Conservation (phyloP, 306 rosid species). For the Lagenaria siceraria region DNA sequence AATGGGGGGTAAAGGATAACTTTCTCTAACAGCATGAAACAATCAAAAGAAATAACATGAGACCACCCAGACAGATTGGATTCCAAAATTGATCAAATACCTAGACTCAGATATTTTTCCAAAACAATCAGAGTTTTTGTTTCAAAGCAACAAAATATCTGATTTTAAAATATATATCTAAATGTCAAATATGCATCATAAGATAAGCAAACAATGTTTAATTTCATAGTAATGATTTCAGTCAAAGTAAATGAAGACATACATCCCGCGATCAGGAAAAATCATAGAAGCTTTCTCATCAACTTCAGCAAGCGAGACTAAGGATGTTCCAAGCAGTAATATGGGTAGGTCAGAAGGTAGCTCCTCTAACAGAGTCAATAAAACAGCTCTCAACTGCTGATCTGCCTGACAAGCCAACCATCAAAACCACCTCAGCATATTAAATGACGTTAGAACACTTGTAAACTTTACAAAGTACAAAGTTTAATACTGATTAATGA, state of each 20-base stretch:
- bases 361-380: conserved; percentile 75
- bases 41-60: background rate
- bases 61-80: background rate
- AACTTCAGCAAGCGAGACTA: conserved; percentile 48
- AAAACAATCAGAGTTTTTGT: background rate
- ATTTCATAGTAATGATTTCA: background rate
- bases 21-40: background rate
- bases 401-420: conserved; percentile 57
- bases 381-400: conserved; percentile 88
- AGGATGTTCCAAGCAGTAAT: conserved; percentile 72
- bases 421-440: conserved; percentile 15
- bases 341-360: conserved; percentile 78
- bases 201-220: background rate
- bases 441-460: background rate
- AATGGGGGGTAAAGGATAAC: background rate
- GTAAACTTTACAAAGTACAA: background rate
- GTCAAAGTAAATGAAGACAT: conserved; percentile 24
- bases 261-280: conserved; percentile 58
- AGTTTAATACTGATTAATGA: background rate
- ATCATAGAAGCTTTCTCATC: conserved; percentile 57
- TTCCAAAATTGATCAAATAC: background rate
- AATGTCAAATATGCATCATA: background rate
- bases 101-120: background rate
- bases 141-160: background rate
- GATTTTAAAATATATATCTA: background rate